These are phyloP conservation scores for Pestalotiopsis sp. DNA, from an alignment of 2,329 filamentous ascomycete genomes.

Conservation along the genomic window DNA sequence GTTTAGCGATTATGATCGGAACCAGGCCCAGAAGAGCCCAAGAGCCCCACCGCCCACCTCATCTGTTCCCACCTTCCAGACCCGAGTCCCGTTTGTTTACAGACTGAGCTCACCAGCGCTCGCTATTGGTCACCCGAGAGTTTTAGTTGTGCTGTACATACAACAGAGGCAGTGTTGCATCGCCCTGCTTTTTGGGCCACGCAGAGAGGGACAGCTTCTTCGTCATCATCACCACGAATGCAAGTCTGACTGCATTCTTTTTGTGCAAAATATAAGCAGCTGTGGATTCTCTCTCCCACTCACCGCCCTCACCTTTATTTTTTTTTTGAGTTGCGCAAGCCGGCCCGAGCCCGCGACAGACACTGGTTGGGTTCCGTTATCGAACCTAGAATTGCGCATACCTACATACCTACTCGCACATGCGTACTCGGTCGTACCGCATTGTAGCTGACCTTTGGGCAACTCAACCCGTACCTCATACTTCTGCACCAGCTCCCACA, in stretches of 20 bases:
- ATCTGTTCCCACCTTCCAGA: conserved; percentile 5
- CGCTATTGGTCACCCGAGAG: conserved; percentile 9
- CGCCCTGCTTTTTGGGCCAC: not conserved
- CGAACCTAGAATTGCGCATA: not conserved
- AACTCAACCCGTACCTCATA: not conserved
- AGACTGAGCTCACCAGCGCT: conserved; percentile 2
- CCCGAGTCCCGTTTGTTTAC: conserved; percentile 13
- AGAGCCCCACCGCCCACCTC: conserved; percentile 2
- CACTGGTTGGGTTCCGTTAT: not conserved
- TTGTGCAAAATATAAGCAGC: not conserved
- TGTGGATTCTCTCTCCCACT: not conserved
- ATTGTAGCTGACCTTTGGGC: not conserved
- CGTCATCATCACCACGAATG: not conserved
- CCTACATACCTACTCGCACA: not conserved
- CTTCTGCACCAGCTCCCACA: conserved; percentile 1
- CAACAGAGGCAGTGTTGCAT: not conserved
- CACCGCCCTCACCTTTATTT: not conserved
- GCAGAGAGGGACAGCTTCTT: not conserved
- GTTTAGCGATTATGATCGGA: not conserved
- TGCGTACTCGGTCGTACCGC: not conserved
- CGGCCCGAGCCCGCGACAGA: not conserved
- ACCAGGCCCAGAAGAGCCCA: not conserved
- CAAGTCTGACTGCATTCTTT: not conserved
- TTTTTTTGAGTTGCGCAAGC: not conserved
- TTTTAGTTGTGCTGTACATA: not conserved